Conservation (phyloP, 345 rosid species). For the Camelina laxa region DNA sequence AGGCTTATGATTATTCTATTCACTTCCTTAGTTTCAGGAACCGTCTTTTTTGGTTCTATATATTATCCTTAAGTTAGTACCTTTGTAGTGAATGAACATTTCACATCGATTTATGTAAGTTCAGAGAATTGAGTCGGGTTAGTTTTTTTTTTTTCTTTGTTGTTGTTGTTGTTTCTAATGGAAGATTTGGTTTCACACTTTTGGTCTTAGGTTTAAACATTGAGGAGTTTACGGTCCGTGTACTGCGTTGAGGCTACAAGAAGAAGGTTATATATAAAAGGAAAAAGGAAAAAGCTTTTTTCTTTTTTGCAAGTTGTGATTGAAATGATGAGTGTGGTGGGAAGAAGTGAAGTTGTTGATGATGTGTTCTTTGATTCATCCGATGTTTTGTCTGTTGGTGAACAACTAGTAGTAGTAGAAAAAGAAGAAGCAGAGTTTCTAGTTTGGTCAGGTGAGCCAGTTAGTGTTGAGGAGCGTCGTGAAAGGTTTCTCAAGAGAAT, state of each 20-base stretch:
- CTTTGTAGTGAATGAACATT: too few species aligned
- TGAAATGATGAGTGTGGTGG: slow-evolving; percentile 58
- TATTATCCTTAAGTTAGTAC: slow-evolving; percentile 2
- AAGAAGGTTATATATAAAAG: slow-evolving; percentile 30
- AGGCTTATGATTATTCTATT: slow-evolving; percentile 47
- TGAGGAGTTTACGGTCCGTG: slow-evolving; percentile 59
- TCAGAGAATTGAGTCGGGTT: slow-evolving; percentile 41
- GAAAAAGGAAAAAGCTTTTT: slow-evolving; percentile 32
- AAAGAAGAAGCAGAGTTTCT: slow-evolving; percentile 39
- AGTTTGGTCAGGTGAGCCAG: slow-evolving; percentile 67
- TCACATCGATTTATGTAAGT: slow-evolving; percentile 18
- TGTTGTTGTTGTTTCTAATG: slow-evolving; percentile 8
- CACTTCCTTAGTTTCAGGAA: slow-evolving; percentile 48
- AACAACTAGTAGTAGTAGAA: slow-evolving; percentile 31
- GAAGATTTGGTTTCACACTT: slow-evolving; percentile 32
- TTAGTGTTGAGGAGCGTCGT: slow-evolving; percentile 74
- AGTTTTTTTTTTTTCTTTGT: neutral
- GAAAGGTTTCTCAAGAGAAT: slow-evolving; percentile 54
- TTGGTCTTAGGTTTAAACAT: slow-evolving; percentile 35
- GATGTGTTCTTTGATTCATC: slow-evolving; percentile 73
- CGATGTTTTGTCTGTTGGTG: slow-evolving; percentile 53
- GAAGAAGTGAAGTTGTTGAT: slow-evolving; percentile 50
- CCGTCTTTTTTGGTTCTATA: slow-evolving; percentile 31
- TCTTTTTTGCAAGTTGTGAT: slow-evolving; percentile 32
- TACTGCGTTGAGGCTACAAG: slow-evolving; percentile 46